Evolutionary conservation across 2,329 filamentous ascomycete genomes (phyloP).

Genomic region (Aspergillus fischeri): DNA sequence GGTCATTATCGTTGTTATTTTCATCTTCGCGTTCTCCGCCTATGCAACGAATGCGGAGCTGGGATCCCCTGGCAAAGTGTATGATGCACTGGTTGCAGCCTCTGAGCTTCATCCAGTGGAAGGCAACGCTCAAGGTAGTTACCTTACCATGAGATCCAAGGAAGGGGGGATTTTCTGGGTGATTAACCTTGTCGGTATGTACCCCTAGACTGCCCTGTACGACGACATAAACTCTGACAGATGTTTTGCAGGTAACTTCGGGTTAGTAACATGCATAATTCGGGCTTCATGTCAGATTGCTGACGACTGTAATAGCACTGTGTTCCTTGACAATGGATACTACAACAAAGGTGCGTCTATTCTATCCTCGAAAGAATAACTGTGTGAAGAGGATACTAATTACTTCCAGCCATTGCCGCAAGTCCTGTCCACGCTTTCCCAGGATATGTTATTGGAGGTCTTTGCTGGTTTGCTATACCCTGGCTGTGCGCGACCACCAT

Average conservation of each 20-base stretch:
- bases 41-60: conserved; percentile 70
- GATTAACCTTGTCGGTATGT: conserved; percentile 84
- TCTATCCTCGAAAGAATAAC: too few relatives aligned
- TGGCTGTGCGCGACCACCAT: conserved; percentile 87
- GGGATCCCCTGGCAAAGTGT: conserved; percentile 72
- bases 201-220: conserved; percentile 30
- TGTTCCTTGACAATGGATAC: conserved; percentile 82
- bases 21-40: conserved; percentile 76
- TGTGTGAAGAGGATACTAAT: neutral
- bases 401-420: conserved; percentile 68
- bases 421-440: conserved; percentile 80
- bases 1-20: conserved; percentile 69
- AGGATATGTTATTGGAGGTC: conserved; percentile 80
- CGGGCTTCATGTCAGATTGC: neutral
- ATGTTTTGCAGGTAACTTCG: conserved; percentile 25
- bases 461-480: conserved; percentile 89
- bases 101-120: conserved; percentile 67
- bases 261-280: conserved; percentile 12
- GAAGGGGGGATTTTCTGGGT: conserved; percentile 87
- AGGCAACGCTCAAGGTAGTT: conserved; percentile 76
- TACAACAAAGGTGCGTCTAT: conserved; percentile 65
- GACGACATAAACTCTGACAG: conserved; percentile 1
- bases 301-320: conserved; percentile 49
- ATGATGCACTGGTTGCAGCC: conserved; percentile 69
- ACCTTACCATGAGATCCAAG: conserved; percentile 77